Percentiles rank a stretch among this genome's conserved stretches.
These are phyloP conservation scores for Ephemerocybe angulata DNA, from an alignment of 768 basidiomycete genomes.

Conservation along the genomic window DNA sequence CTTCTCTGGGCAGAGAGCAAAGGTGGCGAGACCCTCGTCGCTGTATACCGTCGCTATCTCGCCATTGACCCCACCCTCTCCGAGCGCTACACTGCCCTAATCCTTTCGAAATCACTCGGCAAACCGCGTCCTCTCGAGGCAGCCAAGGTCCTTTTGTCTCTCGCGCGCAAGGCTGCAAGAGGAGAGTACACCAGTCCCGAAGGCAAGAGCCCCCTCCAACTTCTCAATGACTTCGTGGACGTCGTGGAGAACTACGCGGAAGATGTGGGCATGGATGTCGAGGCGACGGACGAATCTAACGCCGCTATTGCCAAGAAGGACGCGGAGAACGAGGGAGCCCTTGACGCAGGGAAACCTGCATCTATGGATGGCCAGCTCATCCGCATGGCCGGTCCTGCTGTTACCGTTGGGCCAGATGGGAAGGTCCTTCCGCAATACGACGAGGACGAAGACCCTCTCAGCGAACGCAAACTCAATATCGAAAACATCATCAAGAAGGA, in stretches of 20 bases:
- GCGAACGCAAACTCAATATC: conserved; percentile 71
- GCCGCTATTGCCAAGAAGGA: conserved; percentile 45
- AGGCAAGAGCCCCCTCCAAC: conserved; percentile 92
- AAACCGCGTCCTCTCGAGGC: conserved; percentile 83
- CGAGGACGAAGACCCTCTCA: conserved; percentile 80
- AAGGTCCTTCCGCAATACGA: conserved; percentile 55
- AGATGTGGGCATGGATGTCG: conserved; percentile 84
- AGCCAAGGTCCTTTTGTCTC: conserved; percentile 80
- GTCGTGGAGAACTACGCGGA: conserved; percentile 88
- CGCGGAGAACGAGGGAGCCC: conserved; percentile 37
- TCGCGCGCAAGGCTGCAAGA: conserved; percentile 79
- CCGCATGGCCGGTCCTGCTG: conserved; percentile 65
- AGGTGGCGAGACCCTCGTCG: conserved; percentile 74
- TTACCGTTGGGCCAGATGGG: conserved; percentile 48
- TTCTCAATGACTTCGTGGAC: conserved; percentile 89
- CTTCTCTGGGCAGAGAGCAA: conserved; percentile 85
- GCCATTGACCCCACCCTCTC: conserved; percentile 76
- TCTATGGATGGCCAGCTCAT: conserved; percentile 61
- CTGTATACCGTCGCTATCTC: conserved; percentile 88
- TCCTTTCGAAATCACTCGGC: conserved; percentile 56
- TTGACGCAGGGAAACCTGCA: conserved; percentile 36
- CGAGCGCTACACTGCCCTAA: conserved; percentile 68
- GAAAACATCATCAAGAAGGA: conserved; percentile 82
- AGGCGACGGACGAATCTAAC: conserved; percentile 64
- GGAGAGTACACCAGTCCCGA: conserved; percentile 86